phyloP scores from a whole-genome alignment of 352 stramenopile species.

The Globisporangium mamillatum region DNA sequence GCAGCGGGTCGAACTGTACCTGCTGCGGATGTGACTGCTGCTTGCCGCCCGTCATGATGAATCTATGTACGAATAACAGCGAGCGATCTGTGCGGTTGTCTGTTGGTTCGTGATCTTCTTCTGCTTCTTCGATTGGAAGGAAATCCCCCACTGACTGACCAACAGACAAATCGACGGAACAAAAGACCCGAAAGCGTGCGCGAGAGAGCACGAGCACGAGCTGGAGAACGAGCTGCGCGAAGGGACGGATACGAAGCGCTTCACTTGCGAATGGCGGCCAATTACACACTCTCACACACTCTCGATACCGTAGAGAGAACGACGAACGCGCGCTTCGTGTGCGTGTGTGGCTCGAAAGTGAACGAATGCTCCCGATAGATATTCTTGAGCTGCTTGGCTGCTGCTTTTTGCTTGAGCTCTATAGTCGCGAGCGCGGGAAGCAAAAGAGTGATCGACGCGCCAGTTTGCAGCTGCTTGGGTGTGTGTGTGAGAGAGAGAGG shows the following conservation, averaged over 20 bases:
- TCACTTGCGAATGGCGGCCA: not conserved
- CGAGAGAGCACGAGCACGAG: not conserved
- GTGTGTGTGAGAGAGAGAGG: not conserved
- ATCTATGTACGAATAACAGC: not conserved
- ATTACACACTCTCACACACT: not conserved
- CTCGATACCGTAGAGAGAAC: not conserved
- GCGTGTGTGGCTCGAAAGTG: not conserved
- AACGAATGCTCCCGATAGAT: not conserved
- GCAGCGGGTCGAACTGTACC: slow-evolving; percentile 34
- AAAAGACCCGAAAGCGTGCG: not conserved
- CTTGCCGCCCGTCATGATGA: not conserved
- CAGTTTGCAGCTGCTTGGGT: not conserved
- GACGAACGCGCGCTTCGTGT: not conserved
- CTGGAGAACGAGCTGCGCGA: not conserved
- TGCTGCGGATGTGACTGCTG: not conserved
- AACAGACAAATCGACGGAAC: not conserved
- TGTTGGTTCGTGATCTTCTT: not conserved
- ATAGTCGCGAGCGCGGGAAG: not conserved
- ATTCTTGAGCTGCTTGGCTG: not conserved
- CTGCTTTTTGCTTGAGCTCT: not conserved
- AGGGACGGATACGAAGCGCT: not conserved
- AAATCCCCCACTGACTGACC: not conserved
- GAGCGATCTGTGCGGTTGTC: not conserved
- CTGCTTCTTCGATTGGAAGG: not conserved
- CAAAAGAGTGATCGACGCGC: not conserved